Percentiles rank a stretch among this genome's conserved stretches.
These are phyloP conservation scores for Alternaria hordeiaustralica DNA, from an alignment of 2,329 filamentous ascomycete genomes.

Conservation along the genomic window DNA sequence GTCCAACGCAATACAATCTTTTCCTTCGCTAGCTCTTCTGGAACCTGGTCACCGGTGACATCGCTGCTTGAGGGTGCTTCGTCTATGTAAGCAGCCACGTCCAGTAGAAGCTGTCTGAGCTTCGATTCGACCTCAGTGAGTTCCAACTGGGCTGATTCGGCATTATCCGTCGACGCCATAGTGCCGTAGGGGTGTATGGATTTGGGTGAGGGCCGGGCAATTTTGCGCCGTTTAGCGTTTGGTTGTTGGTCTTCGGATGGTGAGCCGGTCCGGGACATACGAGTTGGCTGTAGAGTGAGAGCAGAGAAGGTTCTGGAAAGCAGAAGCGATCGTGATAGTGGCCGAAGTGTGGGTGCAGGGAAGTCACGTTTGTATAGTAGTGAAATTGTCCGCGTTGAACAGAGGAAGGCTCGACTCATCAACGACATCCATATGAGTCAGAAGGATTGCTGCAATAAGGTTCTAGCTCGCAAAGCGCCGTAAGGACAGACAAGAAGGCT, in stretches of 20 bases:
- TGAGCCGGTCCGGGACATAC: conserved; percentile 39
- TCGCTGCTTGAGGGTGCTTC: conserved; percentile 32
- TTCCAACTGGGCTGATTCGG: conserved; percentile 49
- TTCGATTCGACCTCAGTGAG: conserved; percentile 75
- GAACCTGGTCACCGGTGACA: conserved; percentile 47
- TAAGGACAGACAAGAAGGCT: conserved; percentile 6
- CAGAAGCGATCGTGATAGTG: neutral
- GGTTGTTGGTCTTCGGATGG: conserved; percentile 32
- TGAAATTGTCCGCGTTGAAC: conserved; percentile 35
- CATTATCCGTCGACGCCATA: conserved; percentile 32
- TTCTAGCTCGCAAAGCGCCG: neutral
- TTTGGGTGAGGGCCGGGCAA: conserved; percentile 21
- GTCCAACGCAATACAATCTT: conserved; percentile 73
- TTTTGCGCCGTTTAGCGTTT: conserved; percentile 42
- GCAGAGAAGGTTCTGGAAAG: neutral
- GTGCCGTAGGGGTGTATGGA: conserved; percentile 34
- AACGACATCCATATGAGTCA: conserved; percentile 40
- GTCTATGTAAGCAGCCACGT: conserved; percentile 77
- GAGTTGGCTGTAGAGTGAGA: conserved; percentile 17
- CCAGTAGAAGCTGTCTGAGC: conserved; percentile 77
- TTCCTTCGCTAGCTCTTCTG: conserved; percentile 54
- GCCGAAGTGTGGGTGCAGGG: conserved; percentile 7
- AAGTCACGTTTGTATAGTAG: conserved; percentile 29
- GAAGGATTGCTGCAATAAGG: neutral
- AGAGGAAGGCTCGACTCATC: conserved; percentile 38